Base-by-base conservation (phyloP, 2,329 filamentous ascomycete genomes). In the Pseudogymnoascus sp. region DNA sequence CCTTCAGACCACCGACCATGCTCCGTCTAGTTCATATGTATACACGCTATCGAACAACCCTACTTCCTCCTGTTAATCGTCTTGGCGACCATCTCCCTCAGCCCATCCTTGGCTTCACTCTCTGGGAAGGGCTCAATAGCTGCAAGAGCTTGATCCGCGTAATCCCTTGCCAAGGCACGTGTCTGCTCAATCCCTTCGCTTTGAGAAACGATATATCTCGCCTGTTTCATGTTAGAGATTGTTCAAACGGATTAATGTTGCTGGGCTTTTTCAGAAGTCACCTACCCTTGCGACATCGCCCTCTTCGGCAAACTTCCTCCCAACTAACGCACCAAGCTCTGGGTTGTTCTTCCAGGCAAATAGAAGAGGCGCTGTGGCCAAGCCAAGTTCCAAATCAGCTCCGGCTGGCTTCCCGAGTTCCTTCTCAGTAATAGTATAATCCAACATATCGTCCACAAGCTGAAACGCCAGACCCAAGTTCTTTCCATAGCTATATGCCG, bases 401-500 rank as follows among this genome's bases (percentile, higher is more conserved):
- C 93, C 95, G 4, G 93, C 91, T 2, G 95, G 95, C 78, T 99
- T 99, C 23, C 95, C 95, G 43, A 99, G 79, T 74, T 97, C 92
- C 64, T 85, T 83, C 43, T 87, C 91, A 62, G 84, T 91, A 65
- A 91, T 85, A 0, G 95, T 97, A 75, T 97, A 99, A 75, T 99
- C 95, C 70, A 99, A 81, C 89, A 99, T 90, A 74, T 99, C 95
- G 73, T 99, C 95, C 14, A 99, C 93, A 8, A 99, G 83, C 80
- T 99, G 95, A 78, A 99, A 99, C 1, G 95, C 95, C 62, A 99
- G 78, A 1, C 95, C 95, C 55, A 99, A 75, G 70, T 99, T 97
- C 76, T 91, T 91, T 61, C 95, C 95, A 72, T 97, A 99, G 14
- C 83, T 77, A 73, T 99, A 99, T 1, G 93, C 91, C 8, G 92